Evolutionary conservation across 768 basidiomycete genomes (phyloP).

Genomic region (Trichaptum fuscoviolaceum): DNA sequence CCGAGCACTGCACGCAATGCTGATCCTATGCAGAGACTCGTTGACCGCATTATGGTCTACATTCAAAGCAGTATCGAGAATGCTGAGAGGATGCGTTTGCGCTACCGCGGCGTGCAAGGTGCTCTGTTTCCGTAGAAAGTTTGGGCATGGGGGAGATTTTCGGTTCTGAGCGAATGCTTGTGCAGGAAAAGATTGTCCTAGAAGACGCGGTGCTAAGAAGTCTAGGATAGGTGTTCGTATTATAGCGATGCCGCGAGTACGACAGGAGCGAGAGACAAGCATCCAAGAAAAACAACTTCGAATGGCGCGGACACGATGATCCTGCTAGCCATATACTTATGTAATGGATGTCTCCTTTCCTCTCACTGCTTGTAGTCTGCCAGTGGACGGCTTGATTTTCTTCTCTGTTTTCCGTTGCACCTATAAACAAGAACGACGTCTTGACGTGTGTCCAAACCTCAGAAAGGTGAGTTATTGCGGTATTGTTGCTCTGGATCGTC

Average conservation of each 20-base stretch:
- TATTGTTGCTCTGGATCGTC: no score
- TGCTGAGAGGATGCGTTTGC: background rate
- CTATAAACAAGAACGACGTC: background rate
- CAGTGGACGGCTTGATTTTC: no score
- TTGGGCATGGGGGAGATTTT: background rate
- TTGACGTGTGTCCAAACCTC: no score
- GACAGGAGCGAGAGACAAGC: background rate
- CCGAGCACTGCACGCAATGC: background rate
- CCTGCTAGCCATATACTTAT: no score
- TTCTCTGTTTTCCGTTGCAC: background rate
- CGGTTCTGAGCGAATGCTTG: no score
- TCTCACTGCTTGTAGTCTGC: no score
- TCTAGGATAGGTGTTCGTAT: background rate
- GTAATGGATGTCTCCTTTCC: no score
- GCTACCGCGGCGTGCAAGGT: background rate
- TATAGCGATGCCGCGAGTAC: background rate
- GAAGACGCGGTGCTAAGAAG: constrained; percentile 1
- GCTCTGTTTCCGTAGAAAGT: background rate
- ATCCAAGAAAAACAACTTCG: background rate
- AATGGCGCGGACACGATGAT: no score
- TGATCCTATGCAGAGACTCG: background rate
- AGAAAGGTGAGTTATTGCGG: no score
- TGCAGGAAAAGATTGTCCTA: background rate
- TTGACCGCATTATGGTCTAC: background rate
- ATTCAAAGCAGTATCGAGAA: background rate